A percentile compares a stretch with the other conserved stretches of the same genome.
Conservation (phyloP, 1,284 basidiomycete species). For the Malassezia furfur region DNA sequence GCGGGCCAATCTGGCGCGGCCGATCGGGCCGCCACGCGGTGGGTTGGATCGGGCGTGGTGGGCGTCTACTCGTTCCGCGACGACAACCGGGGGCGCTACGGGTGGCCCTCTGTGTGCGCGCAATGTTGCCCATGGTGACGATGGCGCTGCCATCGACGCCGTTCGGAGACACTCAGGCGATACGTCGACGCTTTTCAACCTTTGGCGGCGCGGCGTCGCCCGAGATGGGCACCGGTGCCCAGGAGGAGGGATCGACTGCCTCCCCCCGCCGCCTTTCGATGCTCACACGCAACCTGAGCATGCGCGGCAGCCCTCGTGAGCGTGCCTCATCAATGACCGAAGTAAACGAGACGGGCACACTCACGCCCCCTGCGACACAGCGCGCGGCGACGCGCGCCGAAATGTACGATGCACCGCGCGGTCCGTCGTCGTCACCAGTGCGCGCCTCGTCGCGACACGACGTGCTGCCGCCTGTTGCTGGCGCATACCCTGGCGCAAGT, state of each 20-base stretch:
- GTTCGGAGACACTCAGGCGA: not conserved
- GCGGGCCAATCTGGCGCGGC: not conserved
- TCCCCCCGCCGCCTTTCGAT: not conserved
- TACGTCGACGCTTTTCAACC: not conserved
- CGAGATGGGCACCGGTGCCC: not conserved
- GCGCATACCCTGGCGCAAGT: too few species aligned
- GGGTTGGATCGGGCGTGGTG: too few species aligned
- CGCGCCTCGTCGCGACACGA: too few species aligned
- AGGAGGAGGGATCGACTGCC: not conserved
- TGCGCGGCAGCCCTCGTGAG: not conserved
- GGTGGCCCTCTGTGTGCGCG: too few species aligned
- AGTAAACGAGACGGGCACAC: too few species aligned
- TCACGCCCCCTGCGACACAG: too few species aligned
- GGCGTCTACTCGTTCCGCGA: too few species aligned
- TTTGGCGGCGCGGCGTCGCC: not conserved
- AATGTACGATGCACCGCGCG: too few species aligned
- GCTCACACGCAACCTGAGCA: not conserved
- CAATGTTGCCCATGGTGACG: slow-evolving; percentile 17
- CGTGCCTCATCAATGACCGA: not conserved
- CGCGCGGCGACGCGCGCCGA: too few species aligned
- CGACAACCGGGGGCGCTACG: too few species aligned
- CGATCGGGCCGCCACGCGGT: not conserved
- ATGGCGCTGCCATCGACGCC: slow-evolving; percentile 14
- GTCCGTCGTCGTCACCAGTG: too few species aligned
- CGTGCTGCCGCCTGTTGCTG: too few species aligned